A percentile compares a stretch with the other conserved stretches of the same genome.
These are phyloP conservation scores for Syzygium aqueum DNA, from an alignment of 345 rosid species.

Conservation along the genomic window DNA sequence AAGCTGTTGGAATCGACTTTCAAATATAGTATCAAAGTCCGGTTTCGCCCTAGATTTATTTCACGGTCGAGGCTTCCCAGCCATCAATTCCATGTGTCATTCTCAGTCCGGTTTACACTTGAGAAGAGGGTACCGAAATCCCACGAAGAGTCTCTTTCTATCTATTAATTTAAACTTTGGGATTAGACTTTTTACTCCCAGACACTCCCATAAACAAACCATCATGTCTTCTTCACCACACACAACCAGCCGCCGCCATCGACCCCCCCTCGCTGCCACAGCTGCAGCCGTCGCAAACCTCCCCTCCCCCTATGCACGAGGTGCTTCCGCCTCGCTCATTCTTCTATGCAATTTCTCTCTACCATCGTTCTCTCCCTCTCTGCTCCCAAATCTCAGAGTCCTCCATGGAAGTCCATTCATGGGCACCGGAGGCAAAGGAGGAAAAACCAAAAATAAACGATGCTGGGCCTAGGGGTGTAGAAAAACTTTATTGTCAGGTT, in stretches of 20 bases:
- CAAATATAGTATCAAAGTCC: too few species aligned
- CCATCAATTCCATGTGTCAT: too few species aligned
- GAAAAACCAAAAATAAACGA: not conserved
- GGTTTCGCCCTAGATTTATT: too few species aligned
- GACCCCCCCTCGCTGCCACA: not conserved
- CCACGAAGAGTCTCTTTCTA: too few species aligned
- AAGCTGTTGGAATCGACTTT: too few species aligned
- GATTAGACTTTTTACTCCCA: not conserved
- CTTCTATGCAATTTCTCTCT: not conserved
- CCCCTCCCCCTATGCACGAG: not conserved
- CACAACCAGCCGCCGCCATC: not conserved
- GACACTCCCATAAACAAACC: not conserved
- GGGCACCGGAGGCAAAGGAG: not conserved
- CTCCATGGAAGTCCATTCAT: not conserved
- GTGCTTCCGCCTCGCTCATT: not conserved
- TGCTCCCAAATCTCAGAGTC: too few species aligned
- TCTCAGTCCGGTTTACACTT: too few species aligned
- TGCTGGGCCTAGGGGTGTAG: not conserved
- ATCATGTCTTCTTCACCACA: not conserved
- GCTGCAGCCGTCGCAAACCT: not conserved
- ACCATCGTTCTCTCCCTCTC: not conserved
- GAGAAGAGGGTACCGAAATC: too few species aligned
- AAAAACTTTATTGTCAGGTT: not conserved
- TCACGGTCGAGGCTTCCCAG: too few species aligned
- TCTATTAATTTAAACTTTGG: not conserved